Evolutionary conservation across 495 filamentous ascomycete species (phyloP).

Genomic region (Polyplosphaeria fusca): DNA sequence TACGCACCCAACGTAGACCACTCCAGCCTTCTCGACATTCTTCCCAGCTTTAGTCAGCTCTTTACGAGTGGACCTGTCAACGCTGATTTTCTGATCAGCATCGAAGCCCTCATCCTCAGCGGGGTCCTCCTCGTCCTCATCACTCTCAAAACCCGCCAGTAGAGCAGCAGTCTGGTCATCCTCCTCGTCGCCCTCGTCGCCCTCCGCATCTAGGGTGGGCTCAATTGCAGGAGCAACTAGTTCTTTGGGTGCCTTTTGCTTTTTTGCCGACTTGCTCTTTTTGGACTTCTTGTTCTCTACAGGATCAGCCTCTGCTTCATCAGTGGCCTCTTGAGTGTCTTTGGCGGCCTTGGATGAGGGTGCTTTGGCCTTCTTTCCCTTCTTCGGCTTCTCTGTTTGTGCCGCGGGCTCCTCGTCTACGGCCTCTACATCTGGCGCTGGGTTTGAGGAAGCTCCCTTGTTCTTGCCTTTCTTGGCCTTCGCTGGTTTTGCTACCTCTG

Average conservation of each 20-base stretch:
- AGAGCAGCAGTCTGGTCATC: constrained; percentile 65
- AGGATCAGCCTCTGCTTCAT: constrained; percentile 13
- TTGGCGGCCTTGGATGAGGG: too few species aligned
- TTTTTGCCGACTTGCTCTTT: constrained; percentile 15
- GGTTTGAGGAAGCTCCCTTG: too few species aligned
- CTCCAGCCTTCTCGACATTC: constrained; percentile 59
- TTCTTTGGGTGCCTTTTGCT: constrained; percentile 6
- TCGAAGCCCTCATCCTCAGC: constrained; percentile 56
- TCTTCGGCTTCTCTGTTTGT: constrained; percentile 3
- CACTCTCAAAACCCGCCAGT: constrained; percentile 78
- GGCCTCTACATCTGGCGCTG: background rate
- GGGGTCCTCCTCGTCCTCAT: constrained; percentile 53
- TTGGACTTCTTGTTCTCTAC: constrained; percentile 28
- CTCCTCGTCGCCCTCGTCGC: constrained; percentile 16
- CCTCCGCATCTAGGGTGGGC: background rate
- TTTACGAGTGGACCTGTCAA: constrained; percentile 57
- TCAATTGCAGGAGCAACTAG: background rate
- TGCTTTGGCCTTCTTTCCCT: constrained; percentile 12
- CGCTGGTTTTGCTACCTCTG: background rate
- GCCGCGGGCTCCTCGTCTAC: constrained; percentile 4
- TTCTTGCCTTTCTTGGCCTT: constrained; percentile 5
- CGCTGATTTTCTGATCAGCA: constrained; percentile 47
- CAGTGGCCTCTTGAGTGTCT: constrained; percentile 26
- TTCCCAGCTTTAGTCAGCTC: constrained; percentile 53
- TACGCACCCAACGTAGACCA: constrained; percentile 74